Base-by-base conservation (phyloP, 768 basidiomycete species). In the Pisolithus albus region DNA sequence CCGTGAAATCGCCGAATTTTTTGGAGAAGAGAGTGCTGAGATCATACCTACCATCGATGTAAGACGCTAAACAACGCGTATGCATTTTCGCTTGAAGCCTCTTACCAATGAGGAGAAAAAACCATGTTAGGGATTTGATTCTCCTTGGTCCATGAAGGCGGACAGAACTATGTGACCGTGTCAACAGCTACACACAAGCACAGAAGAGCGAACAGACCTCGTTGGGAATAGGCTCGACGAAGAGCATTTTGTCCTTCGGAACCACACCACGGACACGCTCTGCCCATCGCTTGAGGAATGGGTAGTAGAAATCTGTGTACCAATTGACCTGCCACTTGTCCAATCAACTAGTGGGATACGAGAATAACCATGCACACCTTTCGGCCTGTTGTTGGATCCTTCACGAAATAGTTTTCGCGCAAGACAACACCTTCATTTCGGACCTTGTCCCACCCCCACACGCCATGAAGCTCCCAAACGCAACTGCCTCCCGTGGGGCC, bases 151-250 rank as follows among this genome's bases (percentile, higher is more conserved):
- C 88, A 96, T 0, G 81, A 80, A 1, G 79, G 57, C 0, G 91
- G 86, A 61, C 89, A 93, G 60, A 86, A 88, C 90, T 94, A 47
- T 13, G 46, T 11, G 30, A 46, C n/a, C 11, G 32, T 16, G 11
- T 56, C 21, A 65, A 45, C 21, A 13, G 52, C 30, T 13, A 18
- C 19, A 3, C 9, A 28, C 51, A 24, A 40, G 24, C 26, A 11
- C 34, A 18, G 9, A 18, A 4, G 4, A 39, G 37, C 32, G n/a
- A 15, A 51, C 23, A 21, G 24, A 91, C 91, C 74, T 99, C 95
- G 59, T 99, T 99, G 7, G 96, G 95, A 56, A 99, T 87, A 16
- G 86, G 79, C 59, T 95, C 95, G 0, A 84, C 75, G 56, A 95
- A 89, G 0, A 86, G 66, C 49, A 88, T 69, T 59, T 84, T 86